Evolutionary conservation across 176 grass and related monocot genomes (phyloP), one percentile per base, ranked within the genome.

Genomic region (Carex myosuroides): DNA sequence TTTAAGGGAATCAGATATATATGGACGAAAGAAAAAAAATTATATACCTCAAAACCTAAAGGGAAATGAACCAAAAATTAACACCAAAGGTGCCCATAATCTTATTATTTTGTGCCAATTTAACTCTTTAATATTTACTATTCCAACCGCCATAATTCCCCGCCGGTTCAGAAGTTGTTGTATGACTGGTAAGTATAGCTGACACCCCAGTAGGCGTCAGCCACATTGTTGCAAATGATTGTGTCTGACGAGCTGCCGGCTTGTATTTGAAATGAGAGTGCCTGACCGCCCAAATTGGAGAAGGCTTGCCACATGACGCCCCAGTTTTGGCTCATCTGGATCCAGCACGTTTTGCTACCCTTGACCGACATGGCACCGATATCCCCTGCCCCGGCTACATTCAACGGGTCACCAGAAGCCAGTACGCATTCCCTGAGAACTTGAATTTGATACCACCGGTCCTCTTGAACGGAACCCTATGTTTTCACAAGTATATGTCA

Each of bases 381-480:
- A 60, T 97, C 94, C 1, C 94, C 94, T 3, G 14, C 10, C 2
- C 88, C 94, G 13, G 80, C 92, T 21, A 97, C 71, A 33, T 97
- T 97, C 71, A 91, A 73, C 22, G 87, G 63, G 86, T 86, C 7
- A 92, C 18, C 0, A 91, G 81, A 6, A 92, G 83, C 92, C 94
- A 97, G 65, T 90, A 97, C 13, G 18, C 5, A 75, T 97, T 97
- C 0, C 92, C 94, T n/a, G 76, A 87, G 13, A 94, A 60, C 85
- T 20, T 83, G 84, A 97, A 88, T 84, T 89, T 75, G 57, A 87
- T 9, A 1, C 92, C 90, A 0, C 92, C 92, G 0, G 55, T 16
- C 12, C 84, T 68, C 82, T 62, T 10, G 78, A 92, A 97, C 0
- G 94, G 85, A 0, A 97, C 90, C 37, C 94, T 81, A 69, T 2